phyloP scores from a whole-genome alignment of 768 basidiomycete species.

The Wakefieldia striispora region DNA sequence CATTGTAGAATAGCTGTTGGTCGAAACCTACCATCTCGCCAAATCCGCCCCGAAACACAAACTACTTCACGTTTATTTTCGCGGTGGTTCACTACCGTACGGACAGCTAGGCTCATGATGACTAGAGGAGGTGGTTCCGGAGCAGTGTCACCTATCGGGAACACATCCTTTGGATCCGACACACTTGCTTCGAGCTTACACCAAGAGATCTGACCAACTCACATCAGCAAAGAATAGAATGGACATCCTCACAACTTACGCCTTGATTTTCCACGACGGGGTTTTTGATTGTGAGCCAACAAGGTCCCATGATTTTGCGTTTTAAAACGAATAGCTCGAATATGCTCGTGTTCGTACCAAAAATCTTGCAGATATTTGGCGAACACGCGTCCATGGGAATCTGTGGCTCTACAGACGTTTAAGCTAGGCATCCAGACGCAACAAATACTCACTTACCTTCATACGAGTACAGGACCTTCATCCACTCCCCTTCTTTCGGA shows the following conservation, averaged over 20 bases:
- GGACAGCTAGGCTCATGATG: conserved; percentile 82
- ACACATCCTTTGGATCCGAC: conserved; percentile 83
- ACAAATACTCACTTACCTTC: conserved; percentile 51
- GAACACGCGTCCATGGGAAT: conserved; percentile 73
- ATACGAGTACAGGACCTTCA: conserved; percentile 92
- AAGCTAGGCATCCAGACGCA: not conserved
- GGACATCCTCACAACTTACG: conserved; percentile 42
- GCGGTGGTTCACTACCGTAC: conserved; percentile 91
- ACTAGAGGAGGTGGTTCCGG: conserved; percentile 83
- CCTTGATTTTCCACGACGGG: conserved; percentile 75
- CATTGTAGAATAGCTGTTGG: not conserved
- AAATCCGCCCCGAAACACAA: conserved; percentile 78
- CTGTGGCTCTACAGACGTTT: conserved; percentile 31
- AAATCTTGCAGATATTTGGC: conserved; percentile 81
- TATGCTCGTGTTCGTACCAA: conserved; percentile 89
- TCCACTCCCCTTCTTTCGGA: conserved; percentile 81
- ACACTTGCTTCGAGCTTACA: conserved; percentile 90
- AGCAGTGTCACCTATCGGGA: conserved; percentile 76
- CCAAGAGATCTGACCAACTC: conserved; percentile 79
- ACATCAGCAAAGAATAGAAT: not conserved
- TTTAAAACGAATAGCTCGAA: conserved; percentile 94
- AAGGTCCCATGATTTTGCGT: conserved; percentile 98
- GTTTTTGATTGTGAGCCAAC: conserved; percentile 88
- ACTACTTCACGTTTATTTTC: conserved; percentile 95
- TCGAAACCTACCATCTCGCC: conserved; percentile 61